Evolutionary conservation across 306 rosid species (phyloP), one percentile per base, ranked within the genome.

Genomic region (Parietaria judaica): DNA sequence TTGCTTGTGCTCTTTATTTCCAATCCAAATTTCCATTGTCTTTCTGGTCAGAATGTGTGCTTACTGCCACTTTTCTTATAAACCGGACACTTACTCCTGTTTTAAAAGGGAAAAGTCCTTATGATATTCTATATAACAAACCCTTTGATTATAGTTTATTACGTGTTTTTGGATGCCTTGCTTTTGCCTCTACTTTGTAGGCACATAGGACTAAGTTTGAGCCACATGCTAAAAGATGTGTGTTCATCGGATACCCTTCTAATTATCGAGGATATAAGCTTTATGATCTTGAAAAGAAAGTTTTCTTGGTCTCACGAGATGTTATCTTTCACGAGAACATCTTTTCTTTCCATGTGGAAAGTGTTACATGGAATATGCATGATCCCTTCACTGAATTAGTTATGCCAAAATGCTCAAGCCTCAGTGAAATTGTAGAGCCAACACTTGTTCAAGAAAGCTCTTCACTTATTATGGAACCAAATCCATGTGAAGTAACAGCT

Each of bases 201-300:
- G 49, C 49, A 6, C 49, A 45, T 11, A 45, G 14, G 15, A 43
- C 66, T 14, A 62, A 62, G 39, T 62, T 62, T 34, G 37, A 44
- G 0, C 66, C 66, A 6, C 13, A 38, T 13, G 36, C 66, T 11
- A 14, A 6, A 15, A 13, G 7, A 11, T 56, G 60, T n/a, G n/a
- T n/a, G n/a, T n/a, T n/a, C n/a, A n/a, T n/a, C n/a, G n/a, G n/a
- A n/a, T n/a, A n/a, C n/a, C 11, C 12, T 36, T 12, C 35, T 56
- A 5, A 37, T 38, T 34, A 46, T 46, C 7, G 46, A 62, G 14
- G 66, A 54, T 46, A 47, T 8, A 62, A 47, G 38, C 35, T 62
- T 4, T 15, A 5, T 44, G 66, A 62, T 62, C 5, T 62, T 4
- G 3, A 14, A 3, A 62, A 53, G 17, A 62, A 14, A n/a, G 49